Base-by-base conservation (phyloP, 2,329 filamentous ascomycete genomes). In the Beauveria bassiana region DNA sequence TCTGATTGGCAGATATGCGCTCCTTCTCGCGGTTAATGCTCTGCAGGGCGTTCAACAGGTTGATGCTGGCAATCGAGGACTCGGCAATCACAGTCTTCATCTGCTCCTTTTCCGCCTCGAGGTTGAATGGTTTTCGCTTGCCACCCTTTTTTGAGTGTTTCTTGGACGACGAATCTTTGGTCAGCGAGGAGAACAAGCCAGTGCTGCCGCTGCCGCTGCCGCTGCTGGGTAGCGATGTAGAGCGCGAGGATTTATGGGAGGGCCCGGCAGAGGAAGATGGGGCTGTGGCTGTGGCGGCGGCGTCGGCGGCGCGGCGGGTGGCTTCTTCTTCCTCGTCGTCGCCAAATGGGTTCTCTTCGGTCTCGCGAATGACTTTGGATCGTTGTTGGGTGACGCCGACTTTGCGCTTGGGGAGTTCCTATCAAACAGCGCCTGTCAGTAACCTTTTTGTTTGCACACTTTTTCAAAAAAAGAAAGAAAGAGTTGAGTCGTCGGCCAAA, bases 11-110 rank as follows among this genome's bases (percentile, higher is more conserved):
- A 6, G 92, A 96, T 38, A 98, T 92, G 3, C 90, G 88, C 73
- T 96, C 87, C 54, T 79, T 83, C 72, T 98, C 95, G 63, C 95
- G 87, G 72, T 98, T 97, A 75, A 97, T 93, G 59, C 89, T 86
- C 72, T 95, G 92, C 43, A 99, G 79, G 1, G 88, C 85, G 70
- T 99, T 98, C 70, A 88, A 81, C 45, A 99, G 80, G 71, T 96
- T 96, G 0, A 90, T 97, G n/a, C 91, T 88, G 3, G 92, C 90
- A 45, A 98, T 90, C 1, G 91, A 93, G 0, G 93, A 86, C 52
- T 93, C 90, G 3, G 93, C 95, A 65, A 99, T 92, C n/a, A 88
- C 85, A 64, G 88, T 85, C 66, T 96, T 88, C 78, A 99, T 92
- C 63, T 89, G 82, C 0, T 90, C 89, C 73, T 93, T 93, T 73